These are phyloP conservation scores for Canna indica DNA, from an alignment of 176 grass and related monocot genomes.

Conservation along the genomic window DNA sequence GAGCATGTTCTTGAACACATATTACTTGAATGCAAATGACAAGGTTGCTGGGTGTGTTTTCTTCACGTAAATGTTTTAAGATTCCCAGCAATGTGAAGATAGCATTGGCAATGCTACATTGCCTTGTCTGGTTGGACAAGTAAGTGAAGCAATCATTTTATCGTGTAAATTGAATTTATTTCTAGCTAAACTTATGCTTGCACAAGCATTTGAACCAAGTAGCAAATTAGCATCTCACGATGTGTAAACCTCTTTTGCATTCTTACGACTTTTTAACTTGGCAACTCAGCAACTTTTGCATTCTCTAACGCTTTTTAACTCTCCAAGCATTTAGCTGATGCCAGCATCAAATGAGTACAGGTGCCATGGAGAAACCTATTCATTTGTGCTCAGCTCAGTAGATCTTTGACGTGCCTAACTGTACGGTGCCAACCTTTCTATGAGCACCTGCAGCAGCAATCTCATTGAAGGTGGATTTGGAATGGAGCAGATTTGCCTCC, in stretches of 20 bases:
- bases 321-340: not conserved
- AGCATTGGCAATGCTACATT: no score
- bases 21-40: no score
- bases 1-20: no score
- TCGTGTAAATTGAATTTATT: not conserved
- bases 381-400: slow-evolving; percentile 21
- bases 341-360: not conserved
- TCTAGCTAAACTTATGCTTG: not conserved
- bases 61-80: no score
- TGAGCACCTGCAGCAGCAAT: slow-evolving; percentile 57
- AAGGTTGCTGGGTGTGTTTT: no score
- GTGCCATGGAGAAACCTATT: no score
- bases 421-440: slow-evolving; percentile 60
- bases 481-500: slow-evolving; percentile 40
- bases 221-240: not conserved
- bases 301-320: not conserved
- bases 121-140: no score
- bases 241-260: not conserved
- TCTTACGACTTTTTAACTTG: no score
- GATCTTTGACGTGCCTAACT: slow-evolving; percentile 69
- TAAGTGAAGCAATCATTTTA: not conserved
- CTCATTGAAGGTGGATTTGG: slow-evolving; percentile 45
- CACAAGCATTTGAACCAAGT: not conserved
- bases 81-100: no score
- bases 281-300: no score